A percentile compares a stretch with the other conserved stretches of the same genome.
These are phyloP conservation scores for Pisolithus orientalis DNA, from an alignment of 768 basidiomycete genomes.

Conservation along the genomic window DNA sequence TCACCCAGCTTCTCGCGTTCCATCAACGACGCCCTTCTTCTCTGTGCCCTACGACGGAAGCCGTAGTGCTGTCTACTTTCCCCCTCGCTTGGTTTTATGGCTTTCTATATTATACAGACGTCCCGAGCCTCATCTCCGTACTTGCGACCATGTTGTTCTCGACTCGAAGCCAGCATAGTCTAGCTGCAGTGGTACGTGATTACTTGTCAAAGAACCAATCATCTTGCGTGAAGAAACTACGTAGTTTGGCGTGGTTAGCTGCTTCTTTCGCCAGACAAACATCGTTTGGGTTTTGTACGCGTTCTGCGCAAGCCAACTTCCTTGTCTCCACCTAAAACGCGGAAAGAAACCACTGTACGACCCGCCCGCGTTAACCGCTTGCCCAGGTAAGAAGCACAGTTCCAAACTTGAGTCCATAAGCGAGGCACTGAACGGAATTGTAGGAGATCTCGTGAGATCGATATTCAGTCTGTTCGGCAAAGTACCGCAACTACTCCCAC, in stretches of 20 bases:
- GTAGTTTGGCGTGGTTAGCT: slow-evolving; percentile 77
- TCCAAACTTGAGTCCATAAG: slow-evolving; percentile 1
- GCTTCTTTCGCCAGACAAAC: slow-evolving; percentile 91
- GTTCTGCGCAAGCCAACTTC: slow-evolving; percentile 68
- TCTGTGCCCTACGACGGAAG: slow-evolving; percentile 52
- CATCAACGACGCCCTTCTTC: slow-evolving; percentile 61
- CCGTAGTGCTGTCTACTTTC: slow-evolving; percentile 62
- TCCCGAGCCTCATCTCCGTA: slow-evolving; percentile 72
- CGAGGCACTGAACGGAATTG: slow-evolving; percentile 5
- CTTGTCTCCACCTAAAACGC: slow-evolving; percentile 61
- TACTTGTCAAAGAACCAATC: slow-evolving; percentile 3
- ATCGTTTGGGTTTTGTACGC: slow-evolving; percentile 90
- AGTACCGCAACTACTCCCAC: slow-evolving; percentile 47
- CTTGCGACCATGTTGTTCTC: slow-evolving; percentile 58
- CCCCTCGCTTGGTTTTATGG: slow-evolving; percentile 90
- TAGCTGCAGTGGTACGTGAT: slow-evolving; percentile 66
- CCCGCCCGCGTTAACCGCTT: slow-evolving; percentile 60
- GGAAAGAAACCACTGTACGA: slow-evolving; percentile 53
- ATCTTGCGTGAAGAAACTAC: slow-evolving; percentile 16
- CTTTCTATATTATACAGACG: slow-evolving; percentile 92
- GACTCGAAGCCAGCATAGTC: slow-evolving; percentile 51
- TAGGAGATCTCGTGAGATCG: slow-evolving; percentile 54
- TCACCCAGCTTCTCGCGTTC: slow-evolving; percentile 59
- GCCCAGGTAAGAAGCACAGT: slow-evolving; percentile 41
- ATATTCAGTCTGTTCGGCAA: slow-evolving; percentile 45